Conservation (phyloP, 176 grass and related monocot species). For the Zoysia japonica region DNA sequence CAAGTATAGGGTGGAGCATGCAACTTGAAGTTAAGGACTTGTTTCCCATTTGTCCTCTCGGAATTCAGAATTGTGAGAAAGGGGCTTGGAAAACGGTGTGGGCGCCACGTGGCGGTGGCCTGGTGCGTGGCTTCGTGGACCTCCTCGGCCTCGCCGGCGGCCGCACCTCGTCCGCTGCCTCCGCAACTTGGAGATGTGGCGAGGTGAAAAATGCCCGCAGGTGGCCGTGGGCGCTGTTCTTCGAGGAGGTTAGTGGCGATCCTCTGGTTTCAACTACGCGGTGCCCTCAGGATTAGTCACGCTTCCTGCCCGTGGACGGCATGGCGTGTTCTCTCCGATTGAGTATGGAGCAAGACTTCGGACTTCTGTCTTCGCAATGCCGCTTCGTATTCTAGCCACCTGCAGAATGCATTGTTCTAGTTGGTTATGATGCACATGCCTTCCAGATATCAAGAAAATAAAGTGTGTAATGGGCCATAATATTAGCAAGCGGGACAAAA, state of each 20-base stretch:
- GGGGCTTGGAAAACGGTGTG: slow-evolving; percentile 40
- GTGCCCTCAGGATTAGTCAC: not conserved
- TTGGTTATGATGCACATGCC: not conserved
- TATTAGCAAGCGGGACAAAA: slow-evolving; percentile 12
- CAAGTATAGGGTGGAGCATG: not conserved
- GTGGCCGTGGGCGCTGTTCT: slow-evolving; percentile 83
- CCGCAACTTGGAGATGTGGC: slow-evolving; percentile 49
- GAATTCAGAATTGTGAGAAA: slow-evolving; percentile 25
- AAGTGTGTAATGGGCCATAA: not conserved
- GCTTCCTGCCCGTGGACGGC: not conserved
- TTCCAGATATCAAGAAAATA: not conserved
- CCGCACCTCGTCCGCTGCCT: slow-evolving; percentile 50
- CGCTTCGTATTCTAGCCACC: not conserved
- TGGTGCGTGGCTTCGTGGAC: slow-evolving; percentile 74
- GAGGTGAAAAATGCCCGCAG: slow-evolving; percentile 52
- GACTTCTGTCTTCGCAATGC: not conserved
- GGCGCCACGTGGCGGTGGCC: slow-evolving; percentile 41
- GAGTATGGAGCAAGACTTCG: not conserved
- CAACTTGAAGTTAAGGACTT: not conserved
- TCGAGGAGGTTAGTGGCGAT: slow-evolving; percentile 60
- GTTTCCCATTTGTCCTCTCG: not conserved
- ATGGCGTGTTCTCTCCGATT: not conserved
- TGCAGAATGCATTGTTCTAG: not conserved
- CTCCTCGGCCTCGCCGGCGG: slow-evolving; percentile 78
- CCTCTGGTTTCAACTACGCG: not conserved